These are phyloP conservation scores for Eutrema heterophyllum DNA, from an alignment of 345 rosid species.

Conservation along the genomic window DNA sequence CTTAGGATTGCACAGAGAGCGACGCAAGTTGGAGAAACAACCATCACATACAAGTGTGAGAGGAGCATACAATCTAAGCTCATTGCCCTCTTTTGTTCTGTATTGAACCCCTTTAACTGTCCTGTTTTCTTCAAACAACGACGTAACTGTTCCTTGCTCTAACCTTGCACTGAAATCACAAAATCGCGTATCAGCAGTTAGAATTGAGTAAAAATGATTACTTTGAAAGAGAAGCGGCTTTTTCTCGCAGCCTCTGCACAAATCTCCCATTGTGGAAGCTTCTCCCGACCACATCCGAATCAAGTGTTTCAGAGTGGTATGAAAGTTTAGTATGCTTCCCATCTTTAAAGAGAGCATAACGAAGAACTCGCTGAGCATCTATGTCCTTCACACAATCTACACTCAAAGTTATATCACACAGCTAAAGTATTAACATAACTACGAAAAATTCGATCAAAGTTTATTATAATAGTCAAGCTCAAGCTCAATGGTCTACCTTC, in stretches of 20 bases:
- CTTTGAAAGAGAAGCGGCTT: constrained; percentile 30
- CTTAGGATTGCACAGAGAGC: constrained; percentile 44
- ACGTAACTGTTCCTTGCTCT: constrained; percentile 54
- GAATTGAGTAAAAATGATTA: neutral
- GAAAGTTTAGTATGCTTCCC: constrained; percentile 18
- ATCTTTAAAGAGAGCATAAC: constrained; percentile 26
- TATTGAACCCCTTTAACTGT: constrained; percentile 44
- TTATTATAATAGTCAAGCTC: too few relatives aligned
- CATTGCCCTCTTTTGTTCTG: constrained; percentile 32
- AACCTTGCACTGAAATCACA: constrained; percentile 54
- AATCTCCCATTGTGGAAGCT: constrained; percentile 30
- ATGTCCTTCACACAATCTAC: constrained; percentile 34
- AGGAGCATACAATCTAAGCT: constrained; percentile 38
- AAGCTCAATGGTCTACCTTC: constrained; percentile 26
- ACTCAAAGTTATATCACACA: neutral
- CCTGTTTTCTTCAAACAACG: constrained; percentile 43
- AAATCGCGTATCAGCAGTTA: too few relatives aligned
- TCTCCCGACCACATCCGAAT: constrained; percentile 25
- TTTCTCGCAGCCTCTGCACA: constrained; percentile 24
- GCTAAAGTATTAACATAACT: too few relatives aligned
- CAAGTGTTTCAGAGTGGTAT: constrained; percentile 22
- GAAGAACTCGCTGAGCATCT: constrained; percentile 27
- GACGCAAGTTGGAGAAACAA: constrained; percentile 38
- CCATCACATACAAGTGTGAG: constrained; percentile 46
- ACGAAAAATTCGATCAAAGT: too few relatives aligned